Base-by-base conservation (phyloP, 345 rosid genomes). In the Brassica carinata region DNA sequence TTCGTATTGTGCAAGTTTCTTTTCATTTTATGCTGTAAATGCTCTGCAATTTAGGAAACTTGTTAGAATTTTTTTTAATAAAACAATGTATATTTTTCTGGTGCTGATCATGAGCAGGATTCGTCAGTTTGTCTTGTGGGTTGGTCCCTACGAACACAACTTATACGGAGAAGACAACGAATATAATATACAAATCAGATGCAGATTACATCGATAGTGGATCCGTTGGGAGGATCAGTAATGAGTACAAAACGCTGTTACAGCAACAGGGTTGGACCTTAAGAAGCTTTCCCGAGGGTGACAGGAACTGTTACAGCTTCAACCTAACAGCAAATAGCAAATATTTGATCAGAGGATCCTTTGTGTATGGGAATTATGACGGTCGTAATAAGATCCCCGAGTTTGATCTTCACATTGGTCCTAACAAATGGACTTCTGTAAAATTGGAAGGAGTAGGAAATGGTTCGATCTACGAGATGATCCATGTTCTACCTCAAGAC, bases 231-330 rank as follows among this genome's bases (percentile, higher is more conserved):
- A 82, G 23, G 48, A 77, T 82, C 82, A 67, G 26, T 2, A 29
- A 66, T 0, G 2, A 4, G 1, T 73, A 77, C 53, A 71, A 1
- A 43, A 8, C 40, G 40, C 40, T 0, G 5, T 53, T 77, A 14
- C 82, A 77, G 72, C 82, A 77, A 74, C 85, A 82, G 30, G 1
- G 0, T 34, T 73, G 83, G 83, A 1, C 81, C n/a, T 7, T 83
- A 3, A 74, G 85, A 83, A 78, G 77, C 66, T 83, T 83, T 57
- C 85, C 85, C 43, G 66, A 74, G 0, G 85, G 85, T 70, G 5
- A 40, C 36, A 74, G 85, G 71, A 83, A 78, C 73, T 83, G 85
- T 43, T 83, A 83, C 80, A 69, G 33, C 64, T 69, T 82, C 31
- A 78, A 7, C 67, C 78, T 82, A 10, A 77, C 78, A 2, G 31